phyloP scores from a whole-genome alignment of 2,329 filamentous ascomycete genomes.

The Aspergillus chevalieri region DNA sequence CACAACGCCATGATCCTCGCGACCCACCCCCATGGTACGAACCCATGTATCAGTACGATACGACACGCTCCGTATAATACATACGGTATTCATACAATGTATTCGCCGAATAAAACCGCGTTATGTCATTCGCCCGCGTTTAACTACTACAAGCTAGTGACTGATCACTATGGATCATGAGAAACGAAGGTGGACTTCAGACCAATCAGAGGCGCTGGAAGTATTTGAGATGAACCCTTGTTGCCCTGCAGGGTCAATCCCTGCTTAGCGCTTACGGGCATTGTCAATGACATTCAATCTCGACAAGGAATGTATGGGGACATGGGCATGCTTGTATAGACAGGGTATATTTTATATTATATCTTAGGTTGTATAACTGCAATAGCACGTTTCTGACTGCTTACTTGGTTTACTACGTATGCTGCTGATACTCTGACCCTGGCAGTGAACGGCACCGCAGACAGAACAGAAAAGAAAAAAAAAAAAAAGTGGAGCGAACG shows the following conservation, averaged over 20 bases:
- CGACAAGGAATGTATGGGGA: neutral
- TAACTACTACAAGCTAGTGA: neutral
- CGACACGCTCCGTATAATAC: neutral
- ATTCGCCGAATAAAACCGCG: neutral
- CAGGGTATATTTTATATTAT: neutral
- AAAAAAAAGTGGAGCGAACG: constrained; percentile 26
- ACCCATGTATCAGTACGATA: neutral
- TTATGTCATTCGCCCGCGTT: no score
- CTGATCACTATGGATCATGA: neutral
- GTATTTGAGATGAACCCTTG: constrained; percentile 33
- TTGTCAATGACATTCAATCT: constrained; percentile 6
- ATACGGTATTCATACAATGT: neutral
- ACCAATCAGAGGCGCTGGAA: constrained; percentile 23
- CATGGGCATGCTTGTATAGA: neutral
- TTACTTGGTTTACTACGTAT: no score
- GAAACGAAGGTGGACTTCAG: neutral
- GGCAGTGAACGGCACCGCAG: neutral
- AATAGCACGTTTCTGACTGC: neutral
- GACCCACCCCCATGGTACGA: constrained; percentile 20
- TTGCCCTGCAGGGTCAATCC: constrained; percentile 20
- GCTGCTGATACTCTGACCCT: neutral
- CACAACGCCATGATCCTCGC: constrained; percentile 10
- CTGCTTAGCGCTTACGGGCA: constrained; percentile 19
- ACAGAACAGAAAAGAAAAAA: constrained; percentile 4
- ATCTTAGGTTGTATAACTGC: neutral